A percentile compares a stretch with the other conserved stretches of the same genome.
Conservation (phyloP, 176 grass and related monocot genomes). For the Paspalum notatum region DNA sequence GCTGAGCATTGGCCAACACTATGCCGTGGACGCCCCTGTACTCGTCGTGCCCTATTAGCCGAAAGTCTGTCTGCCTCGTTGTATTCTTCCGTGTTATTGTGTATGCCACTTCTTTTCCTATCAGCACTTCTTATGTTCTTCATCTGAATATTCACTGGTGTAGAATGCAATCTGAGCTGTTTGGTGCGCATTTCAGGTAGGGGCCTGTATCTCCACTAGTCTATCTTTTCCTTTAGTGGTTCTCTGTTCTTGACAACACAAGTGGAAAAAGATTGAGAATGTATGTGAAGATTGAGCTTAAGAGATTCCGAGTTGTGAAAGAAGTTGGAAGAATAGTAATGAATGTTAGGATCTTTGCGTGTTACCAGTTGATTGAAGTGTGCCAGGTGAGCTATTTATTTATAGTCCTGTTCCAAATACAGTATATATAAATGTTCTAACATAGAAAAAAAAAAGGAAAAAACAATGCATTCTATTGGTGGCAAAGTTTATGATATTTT, state of each 20-base stretch:
- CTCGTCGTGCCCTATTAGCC: conserved; percentile 42
- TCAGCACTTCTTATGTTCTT: neutral
- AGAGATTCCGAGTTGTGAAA: conserved; percentile 68
- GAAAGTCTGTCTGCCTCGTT: conserved; percentile 57
- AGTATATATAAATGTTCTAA: neutral
- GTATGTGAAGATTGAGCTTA: conserved; percentile 68
- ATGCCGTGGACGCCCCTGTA: conserved; percentile 69
- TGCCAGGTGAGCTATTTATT: conserved; percentile 66
- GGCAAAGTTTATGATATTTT: neutral
- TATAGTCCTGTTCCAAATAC: neutral
- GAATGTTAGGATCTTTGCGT: conserved; percentile 81
- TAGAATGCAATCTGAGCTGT: conserved; percentile 25
- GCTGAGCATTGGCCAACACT: conserved; percentile 38
- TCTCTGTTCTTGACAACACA: conserved; percentile 30
- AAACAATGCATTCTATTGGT: neutral
- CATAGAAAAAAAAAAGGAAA: neutral
- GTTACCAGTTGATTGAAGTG: conserved; percentile 79
- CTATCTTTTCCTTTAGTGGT: conserved; percentile 31
- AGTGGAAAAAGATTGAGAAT: conserved; percentile 63
- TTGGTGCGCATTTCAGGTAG: conserved; percentile 50
- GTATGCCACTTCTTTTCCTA: conserved; percentile 37
- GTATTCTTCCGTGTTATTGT: conserved; percentile 73
- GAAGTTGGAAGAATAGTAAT: conserved; percentile 70
- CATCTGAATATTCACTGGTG: conserved; percentile 20
- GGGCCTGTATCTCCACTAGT: conserved; percentile 22